Base-by-base conservation (phyloP, 192 early-diverging fungal genomes). In the Backusella sp. region DNA sequence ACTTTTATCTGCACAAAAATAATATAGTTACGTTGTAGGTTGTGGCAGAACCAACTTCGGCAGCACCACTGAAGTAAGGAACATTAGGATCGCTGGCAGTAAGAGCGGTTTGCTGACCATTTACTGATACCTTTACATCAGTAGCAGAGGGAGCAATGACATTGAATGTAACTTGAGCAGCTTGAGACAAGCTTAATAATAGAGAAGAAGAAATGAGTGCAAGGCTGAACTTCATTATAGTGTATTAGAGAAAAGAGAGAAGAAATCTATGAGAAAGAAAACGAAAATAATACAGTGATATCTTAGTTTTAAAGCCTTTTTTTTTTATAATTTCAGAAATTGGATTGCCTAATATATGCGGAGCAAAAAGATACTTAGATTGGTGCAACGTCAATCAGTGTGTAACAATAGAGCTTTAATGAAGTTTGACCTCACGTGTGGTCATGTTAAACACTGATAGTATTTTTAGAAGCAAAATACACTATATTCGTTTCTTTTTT, bases 91-190 rank as follows among this genome's bases (percentile, higher is more conserved):
- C 80, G 1, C 74, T 23, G 12, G 80, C 76, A 3, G 73, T 80
- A 67, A 86, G 46, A 39, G 73, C 44, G 1, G 79, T 75, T 36
- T 17, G 23, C 53, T 80, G 72, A 36, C 83, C 83, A 70, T 77
- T 76, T 21, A 86, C 77, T 12, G 74, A 75, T 7, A 86, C 85
- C 44, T 81, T 75, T 8, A 84, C 83, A 49, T 62, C 72, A 21
- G 68, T 80, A 8, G 73, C 83, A 19, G 76, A 81, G 53, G 85
- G 85, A 42, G 81, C 85, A 32, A 86, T 73, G 26, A 86, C 83
- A 21, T 73, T 74, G 53, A 86, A 86, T 52, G 74, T 82, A 66
- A 78, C 28, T 44, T 62, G 14, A 32, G 85, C 83, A 34, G 85
- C 83, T 53, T 83, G 75, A 26, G 59, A 35, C 12, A 49, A 37